Base-by-base conservation (phyloP, 768 basidiomycete species). In the Tylopilus plumbeoviolaceoides region DNA sequence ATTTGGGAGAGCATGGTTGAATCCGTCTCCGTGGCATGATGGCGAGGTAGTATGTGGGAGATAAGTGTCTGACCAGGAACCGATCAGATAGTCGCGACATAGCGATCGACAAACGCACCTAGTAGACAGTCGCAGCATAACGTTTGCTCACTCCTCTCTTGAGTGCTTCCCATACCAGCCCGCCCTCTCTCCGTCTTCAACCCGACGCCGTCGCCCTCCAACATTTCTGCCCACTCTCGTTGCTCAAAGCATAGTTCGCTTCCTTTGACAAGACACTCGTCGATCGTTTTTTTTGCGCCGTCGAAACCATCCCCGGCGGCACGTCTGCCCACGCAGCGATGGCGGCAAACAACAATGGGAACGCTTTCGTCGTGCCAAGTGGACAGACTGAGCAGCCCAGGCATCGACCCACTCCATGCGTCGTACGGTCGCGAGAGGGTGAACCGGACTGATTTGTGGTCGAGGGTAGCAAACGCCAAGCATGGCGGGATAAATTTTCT, bases 131-230 rank as follows among this genome's bases (percentile, higher is more conserved):
- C 3, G 78, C 80, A 15, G 86, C 91, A 69, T 78, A 84, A 54
- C 73, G 74, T 57, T 85, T 87, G 50, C 68, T 78, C 59, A 90
- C 73, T 0, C 87, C 80, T 60, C 87, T 63, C 63, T 82, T 64
- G 51, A 87, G 64, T 31, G 84, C 73, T 6, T 81, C 23, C 79
- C 78, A 94, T 83, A 2, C 79, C 80, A 80, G 43, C 90, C 86
- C 0, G 95, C 82, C 48, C 85, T 73, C 59, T 98, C 92, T 1
- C 72, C 76, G 62, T 92, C 89, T 57, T 87, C 86, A 91, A 91
- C 27, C 82, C 74, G 1, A 79, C 82, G 0, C 87, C 89, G 55
- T 89, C 84, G 1, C 78, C 76, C 54, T 86, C 81, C 72, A 95
- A 78, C 42, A 95, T 74, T 20, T 84, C 83, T 17, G 80, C 69